Conservation (phyloP, 371 early-diverging fungal genomes). For the Saksenaea vasiformis region DNA sequence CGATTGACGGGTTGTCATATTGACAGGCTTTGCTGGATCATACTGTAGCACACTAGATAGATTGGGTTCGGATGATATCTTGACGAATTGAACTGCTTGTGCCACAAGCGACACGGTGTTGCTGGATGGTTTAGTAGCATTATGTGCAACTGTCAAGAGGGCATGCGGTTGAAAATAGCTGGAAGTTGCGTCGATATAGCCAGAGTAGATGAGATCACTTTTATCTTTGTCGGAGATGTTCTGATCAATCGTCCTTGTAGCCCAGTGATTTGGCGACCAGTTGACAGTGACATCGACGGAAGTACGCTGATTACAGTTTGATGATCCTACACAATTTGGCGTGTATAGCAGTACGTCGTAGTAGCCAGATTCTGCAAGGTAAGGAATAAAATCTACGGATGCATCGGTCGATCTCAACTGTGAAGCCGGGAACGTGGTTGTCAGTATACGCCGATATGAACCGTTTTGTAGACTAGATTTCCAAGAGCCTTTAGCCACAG, state of each 20-base stretch:
- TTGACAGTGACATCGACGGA: constrained; percentile 37
- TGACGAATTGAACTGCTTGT: constrained; percentile 58
- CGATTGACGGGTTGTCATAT: constrained; percentile 2
- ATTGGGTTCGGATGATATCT: constrained; percentile 34
- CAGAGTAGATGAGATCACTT: constrained; percentile 45
- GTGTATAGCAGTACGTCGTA: constrained; percentile 64
- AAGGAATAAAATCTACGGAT: constrained; percentile 54
- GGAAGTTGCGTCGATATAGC: constrained; percentile 47
- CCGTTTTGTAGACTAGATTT: constrained; percentile 13
- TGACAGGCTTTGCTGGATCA: constrained; percentile 11
- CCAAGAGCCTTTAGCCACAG: constrained; percentile 29
- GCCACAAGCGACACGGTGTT: constrained; percentile 43
- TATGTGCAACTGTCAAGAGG: constrained; percentile 30
- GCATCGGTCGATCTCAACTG: constrained; percentile 28
- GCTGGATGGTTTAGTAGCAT: constrained; percentile 20
- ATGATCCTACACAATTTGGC: constrained; percentile 57
- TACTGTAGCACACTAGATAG: constrained; percentile 39
- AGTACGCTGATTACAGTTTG: constrained; percentile 50
- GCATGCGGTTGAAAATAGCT: constrained; percentile 52
- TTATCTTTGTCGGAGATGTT: constrained; percentile 25
- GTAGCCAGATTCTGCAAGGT: constrained; percentile 64
- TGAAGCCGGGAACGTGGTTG: constrained; percentile 20
- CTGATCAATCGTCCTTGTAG: constrained; percentile 28
- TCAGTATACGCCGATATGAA: constrained; percentile 27
- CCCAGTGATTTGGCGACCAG: constrained; percentile 24